Conservation (phyloP, 148 eudicot species). For the Rhododendron williamsianum region DNA sequence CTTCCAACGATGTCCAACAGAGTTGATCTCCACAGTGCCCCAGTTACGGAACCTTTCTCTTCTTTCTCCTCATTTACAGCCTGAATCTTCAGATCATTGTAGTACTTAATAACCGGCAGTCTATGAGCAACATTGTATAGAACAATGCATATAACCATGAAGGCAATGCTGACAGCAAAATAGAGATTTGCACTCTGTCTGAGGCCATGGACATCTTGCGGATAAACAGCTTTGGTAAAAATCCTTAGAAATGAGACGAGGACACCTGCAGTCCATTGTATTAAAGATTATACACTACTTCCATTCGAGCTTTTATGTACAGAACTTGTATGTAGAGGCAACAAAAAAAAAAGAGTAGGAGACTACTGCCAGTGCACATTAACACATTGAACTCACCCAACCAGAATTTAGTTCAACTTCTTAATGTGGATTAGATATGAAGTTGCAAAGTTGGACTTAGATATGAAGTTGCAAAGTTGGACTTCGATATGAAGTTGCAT, state of each 20-base stretch:
- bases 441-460: too few species aligned
- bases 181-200: constrained; percentile 85
- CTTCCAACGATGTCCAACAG: constrained; percentile 66
- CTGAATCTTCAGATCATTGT: constrained; percentile 57
- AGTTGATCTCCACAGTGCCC: constrained; percentile 52
- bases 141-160: constrained; percentile 67
- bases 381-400: not conserved
- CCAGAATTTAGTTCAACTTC: not conserved
- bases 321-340: not conserved
- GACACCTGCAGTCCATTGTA: constrained; percentile 53
- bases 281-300: not conserved
- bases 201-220: constrained; percentile 69
- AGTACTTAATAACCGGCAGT: constrained; percentile 81
- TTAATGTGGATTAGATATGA: not conserved
- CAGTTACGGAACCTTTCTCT: constrained; percentile 43
- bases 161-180: constrained; percentile 63
- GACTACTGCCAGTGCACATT: not conserved
- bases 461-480: too few species aligned
- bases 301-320: not conserved
- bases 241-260: constrained; percentile 74
- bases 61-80: constrained; percentile 56
- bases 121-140: constrained; percentile 65
- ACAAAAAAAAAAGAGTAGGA: not conserved
- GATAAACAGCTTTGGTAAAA: constrained; percentile 76
- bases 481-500: too few species aligned